These are phyloP conservation scores for Scutellaria minor DNA, from an alignment of 257 asterid genomes.

Conservation along the genomic window DNA sequence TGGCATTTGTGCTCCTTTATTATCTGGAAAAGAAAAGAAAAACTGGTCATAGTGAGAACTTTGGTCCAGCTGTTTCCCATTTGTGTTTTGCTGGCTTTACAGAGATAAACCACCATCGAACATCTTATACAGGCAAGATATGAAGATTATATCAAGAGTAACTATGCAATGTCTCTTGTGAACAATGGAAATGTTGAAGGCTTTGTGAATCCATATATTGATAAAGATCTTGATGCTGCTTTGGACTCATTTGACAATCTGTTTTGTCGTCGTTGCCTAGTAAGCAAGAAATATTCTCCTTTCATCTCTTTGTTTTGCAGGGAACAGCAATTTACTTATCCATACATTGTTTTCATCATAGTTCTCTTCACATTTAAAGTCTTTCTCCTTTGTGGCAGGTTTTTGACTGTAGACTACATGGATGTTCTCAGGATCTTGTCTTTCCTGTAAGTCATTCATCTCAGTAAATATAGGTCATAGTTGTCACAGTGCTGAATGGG, in stretches of 20 bases:
- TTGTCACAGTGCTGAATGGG: constrained; percentile 31
- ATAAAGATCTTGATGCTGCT: constrained; percentile 91
- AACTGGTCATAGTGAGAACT: constrained; percentile 68
- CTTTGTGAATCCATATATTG: constrained; percentile 65
- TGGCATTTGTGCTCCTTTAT: constrained; percentile 33
- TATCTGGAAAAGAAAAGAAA: constrained; percentile 37
- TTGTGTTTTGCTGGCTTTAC: constrained; percentile 59
- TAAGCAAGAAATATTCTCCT: constrained; percentile 47
- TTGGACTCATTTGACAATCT: constrained; percentile 91
- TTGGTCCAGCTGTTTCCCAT: constrained; percentile 74
- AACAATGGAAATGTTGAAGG: constrained; percentile 56
- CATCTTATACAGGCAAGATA: constrained; percentile 92
- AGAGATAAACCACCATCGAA: constrained; percentile 68
- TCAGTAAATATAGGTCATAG: constrained; percentile 20
- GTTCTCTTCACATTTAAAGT: constrained; percentile 30
- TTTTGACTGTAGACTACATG: constrained; percentile 91
- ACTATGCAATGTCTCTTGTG: constrained; percentile 40
- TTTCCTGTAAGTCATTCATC: constrained; percentile 68
- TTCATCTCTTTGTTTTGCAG: constrained; percentile 9
- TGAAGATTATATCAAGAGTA: constrained; percentile 66
- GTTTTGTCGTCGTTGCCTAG: constrained; percentile 94
- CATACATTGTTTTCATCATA: constrained; percentile 21
- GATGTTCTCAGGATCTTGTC: constrained; percentile 92
- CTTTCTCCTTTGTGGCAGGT: constrained; percentile 58
- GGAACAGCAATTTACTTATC: constrained; percentile 6